phyloP scores from a whole-genome alignment of 495 filamentous ascomycete species.

The Aspergillus avenaceus region DNA sequence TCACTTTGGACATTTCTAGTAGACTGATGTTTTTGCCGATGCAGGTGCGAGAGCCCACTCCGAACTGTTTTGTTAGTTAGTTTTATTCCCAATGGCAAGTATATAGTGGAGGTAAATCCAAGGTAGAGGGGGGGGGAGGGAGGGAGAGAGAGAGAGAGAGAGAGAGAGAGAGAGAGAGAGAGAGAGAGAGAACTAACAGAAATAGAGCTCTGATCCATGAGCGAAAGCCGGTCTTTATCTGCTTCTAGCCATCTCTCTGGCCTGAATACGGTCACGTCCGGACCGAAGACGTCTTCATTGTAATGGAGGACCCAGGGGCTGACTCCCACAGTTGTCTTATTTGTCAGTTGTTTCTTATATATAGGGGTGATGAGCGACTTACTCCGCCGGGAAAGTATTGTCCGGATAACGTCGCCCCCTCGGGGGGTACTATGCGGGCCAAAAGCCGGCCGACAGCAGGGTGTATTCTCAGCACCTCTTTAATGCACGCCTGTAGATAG shows the following conservation, averaged over 20 bases:
- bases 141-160: too few relatives aligned
- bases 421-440: constrained; percentile 25
- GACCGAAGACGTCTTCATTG: constrained; percentile 52
- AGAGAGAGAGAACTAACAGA: too few relatives aligned
- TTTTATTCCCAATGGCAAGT: not conserved
- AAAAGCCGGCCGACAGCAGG: constrained; percentile 51
- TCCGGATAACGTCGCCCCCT: constrained; percentile 19
- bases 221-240: constrained; percentile 4
- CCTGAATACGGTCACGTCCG: constrained; percentile 50
- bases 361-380: constrained; percentile 9
- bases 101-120: too few relatives aligned
- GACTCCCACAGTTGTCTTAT: constrained; percentile 51
- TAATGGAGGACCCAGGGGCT: constrained; percentile 59
- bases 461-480: constrained; percentile 53
- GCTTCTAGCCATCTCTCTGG: constrained; percentile 57
- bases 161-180: too few relatives aligned
- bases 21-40: constrained; percentile 35
- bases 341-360: not conserved
- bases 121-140: too few relatives aligned
- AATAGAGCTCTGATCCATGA: constrained; percentile 7
- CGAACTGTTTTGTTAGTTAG: constrained; percentile 21
- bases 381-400: constrained; percentile 21
- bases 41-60: constrained; percentile 26
- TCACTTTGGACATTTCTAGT: constrained; percentile 27
- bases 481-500: constrained; percentile 30